Evolutionary conservation across 208 protist genomes (phyloP), one percentile per base, ranked within the genome.

Genomic region (Leishmania major): DNA sequence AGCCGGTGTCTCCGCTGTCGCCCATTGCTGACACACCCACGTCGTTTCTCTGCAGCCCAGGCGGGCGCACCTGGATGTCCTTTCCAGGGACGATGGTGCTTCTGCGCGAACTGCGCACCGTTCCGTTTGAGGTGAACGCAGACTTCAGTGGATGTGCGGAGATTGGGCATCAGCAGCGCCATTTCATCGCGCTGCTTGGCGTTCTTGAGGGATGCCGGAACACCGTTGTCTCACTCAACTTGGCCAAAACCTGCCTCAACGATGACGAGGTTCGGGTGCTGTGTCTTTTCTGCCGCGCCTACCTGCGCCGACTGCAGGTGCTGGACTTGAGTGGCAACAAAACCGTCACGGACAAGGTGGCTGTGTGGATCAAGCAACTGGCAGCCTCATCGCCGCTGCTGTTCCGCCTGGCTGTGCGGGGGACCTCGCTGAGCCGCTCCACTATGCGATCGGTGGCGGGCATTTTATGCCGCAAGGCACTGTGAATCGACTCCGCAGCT

Each of bases 231-330:
- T 60, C 75, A 1, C 70, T 90, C 45, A 79, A 81, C 66, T 25
- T 90, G 5, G 67, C 84, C 25, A 83, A 77, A 28, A 84, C 75
- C 7, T 71, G 73, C 19, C 53, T 91, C 43, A 79, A 60, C 28
- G 80, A 88, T 47, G 55, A 75, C 40, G 83, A 87, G 51, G 81
- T 82, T 4, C 67, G 72, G 13, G 82, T 88, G 31, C 66, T 92
- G 15, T 81, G 83, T 37, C 69, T 88, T 11, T 81, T 94, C 47
- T 93, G 90, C 64, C 80, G 85, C 53, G 90, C 89, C 1, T 81
- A 92, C 71, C 79, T 92, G 59, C 79, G 83, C 1, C 75, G 78
- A 7, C 49, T 95, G 37, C 66, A 81, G 40, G 59, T 79, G 47
- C 85, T 92, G 19, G 80, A 89, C 62, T 57, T 91, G 40, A 78